phyloP scores from a whole-genome alignment of 441 rosid genomes.

The Aleurites moluccanus region DNA sequence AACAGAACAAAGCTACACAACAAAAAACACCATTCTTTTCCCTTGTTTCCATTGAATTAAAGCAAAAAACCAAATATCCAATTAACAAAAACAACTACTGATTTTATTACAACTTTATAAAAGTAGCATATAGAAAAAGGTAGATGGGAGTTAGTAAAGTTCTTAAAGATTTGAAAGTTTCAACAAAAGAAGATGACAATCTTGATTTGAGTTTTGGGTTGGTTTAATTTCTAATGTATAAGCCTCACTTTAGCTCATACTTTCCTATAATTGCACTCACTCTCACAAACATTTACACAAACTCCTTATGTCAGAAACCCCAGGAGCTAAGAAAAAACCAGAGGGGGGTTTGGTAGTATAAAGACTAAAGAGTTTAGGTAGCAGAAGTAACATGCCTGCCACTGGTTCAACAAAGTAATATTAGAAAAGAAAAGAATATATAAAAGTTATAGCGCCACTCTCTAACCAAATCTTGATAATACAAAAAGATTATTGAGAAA shows the following conservation, averaged over 20 bases:
- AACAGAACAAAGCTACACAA: conserved; percentile 37
- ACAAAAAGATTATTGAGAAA: conserved; percentile 37
- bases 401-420: conserved; percentile 38
- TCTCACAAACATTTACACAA: conserved; percentile 29
- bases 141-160: not conserved
- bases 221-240: conserved; percentile 1
- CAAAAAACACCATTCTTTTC: conserved; percentile 31
- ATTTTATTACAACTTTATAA: not conserved
- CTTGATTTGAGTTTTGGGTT: conserved; percentile 27
- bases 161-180: conserved; percentile 16
- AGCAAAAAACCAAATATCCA: conserved; percentile 19
- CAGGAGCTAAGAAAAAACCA: conserved; percentile 36
- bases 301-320: conserved; percentile 38
- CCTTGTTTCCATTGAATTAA: conserved; percentile 39
- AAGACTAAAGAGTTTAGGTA: conserved; percentile 23
- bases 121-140: conserved; percentile 16
- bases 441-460: conserved; percentile 32
- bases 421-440: conserved; percentile 32
- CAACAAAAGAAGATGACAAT: conserved; percentile 16
- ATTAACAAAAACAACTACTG: conserved; percentile 19
- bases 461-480: conserved; percentile 41
- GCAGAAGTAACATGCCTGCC: conserved; percentile 48
- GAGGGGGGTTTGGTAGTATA: conserved; percentile 24
- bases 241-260: conserved; percentile 29
- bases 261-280: conserved; percentile 33